Evolutionary conservation across 768 basidiomycete genomes (phyloP).

Genomic region (Mycena leptocephala): DNA sequence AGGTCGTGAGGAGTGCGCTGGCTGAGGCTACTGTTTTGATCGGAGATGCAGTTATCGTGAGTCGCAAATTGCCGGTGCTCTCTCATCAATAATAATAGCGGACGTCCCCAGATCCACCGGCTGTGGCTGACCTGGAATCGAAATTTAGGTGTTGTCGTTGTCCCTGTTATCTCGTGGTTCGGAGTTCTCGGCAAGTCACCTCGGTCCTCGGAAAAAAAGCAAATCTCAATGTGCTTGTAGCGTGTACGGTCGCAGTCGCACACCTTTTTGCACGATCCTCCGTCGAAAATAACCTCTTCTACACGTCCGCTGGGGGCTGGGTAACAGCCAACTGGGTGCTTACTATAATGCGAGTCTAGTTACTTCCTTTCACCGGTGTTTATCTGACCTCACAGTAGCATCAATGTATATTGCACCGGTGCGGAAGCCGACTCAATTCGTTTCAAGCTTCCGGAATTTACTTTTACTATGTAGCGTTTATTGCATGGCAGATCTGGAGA

Average conservation of each 20-base stretch:
- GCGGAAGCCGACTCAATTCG: not conserved
- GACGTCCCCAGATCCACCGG: conserved; percentile 13
- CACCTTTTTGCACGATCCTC: not conserved
- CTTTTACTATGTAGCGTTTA: not conserved
- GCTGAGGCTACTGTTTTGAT: conserved; percentile 7
- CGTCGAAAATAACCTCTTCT: not conserved
- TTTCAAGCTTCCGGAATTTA: not conserved
- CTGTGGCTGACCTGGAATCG: conserved; percentile 25
- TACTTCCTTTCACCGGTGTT: not conserved
- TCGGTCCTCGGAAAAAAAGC: not conserved
- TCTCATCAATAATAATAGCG: not conserved
- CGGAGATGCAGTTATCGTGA: conserved; percentile 23
- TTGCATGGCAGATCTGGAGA: conserved; percentile 18
- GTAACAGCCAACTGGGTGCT: conserved; percentile 9
- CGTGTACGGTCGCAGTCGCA: not conserved
- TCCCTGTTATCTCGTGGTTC: not conserved
- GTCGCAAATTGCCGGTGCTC: not conserved
- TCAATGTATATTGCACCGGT: conserved; percentile 14
- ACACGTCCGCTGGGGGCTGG: not conserved
- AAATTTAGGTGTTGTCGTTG: not conserved
- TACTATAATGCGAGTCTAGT: not conserved
- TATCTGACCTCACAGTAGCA: not conserved
- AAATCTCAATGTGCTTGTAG: not conserved
- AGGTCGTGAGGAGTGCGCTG: conserved; percentile 6
- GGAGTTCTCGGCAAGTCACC: not conserved